Evolutionary conservation across 306 rosid species (phyloP).

Genomic region (Spatholobus suberectus): DNA sequence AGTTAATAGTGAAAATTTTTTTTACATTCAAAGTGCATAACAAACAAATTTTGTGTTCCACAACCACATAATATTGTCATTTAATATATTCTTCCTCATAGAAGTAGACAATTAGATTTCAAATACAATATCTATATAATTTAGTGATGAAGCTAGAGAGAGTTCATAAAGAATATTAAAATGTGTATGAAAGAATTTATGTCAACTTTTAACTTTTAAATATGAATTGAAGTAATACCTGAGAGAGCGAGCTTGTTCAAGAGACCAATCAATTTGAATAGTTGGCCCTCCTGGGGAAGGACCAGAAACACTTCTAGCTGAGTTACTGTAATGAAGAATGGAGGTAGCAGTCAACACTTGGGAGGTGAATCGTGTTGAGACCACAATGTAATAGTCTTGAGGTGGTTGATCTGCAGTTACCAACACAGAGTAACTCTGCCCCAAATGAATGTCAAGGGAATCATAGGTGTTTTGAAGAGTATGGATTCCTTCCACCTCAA

Average conservation of each 20-base stretch:
- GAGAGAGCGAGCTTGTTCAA: constrained; percentile 84
- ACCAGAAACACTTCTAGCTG: constrained; percentile 64
- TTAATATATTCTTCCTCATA: not conserved
- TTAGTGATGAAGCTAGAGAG: not conserved
- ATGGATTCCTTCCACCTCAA: constrained; percentile 95
- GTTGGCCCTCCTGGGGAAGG: constrained; percentile 89
- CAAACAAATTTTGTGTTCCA: too few species aligned
- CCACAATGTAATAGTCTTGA: constrained; percentile 72
- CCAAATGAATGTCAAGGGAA: constrained; percentile 89
- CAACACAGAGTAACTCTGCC: constrained; percentile 85
- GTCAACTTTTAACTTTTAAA: not conserved
- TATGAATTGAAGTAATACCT: constrained; percentile 52
- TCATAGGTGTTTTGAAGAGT: constrained; percentile 77
- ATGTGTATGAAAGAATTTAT: not conserved
- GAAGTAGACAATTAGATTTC: not conserved
- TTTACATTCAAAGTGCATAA: too few species aligned
- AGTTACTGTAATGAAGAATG: constrained; percentile 78
- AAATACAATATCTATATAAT: not conserved
- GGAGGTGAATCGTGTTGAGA: constrained; percentile 74
- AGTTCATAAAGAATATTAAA: too few species aligned
- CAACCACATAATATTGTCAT: not conserved
- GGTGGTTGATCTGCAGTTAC: constrained; percentile 82
- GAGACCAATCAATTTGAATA: constrained; percentile 80
- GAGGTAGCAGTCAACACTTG: constrained; percentile 70
- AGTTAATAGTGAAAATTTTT: too few species aligned